Evolutionary conservation across 495 filamentous ascomycete species (phyloP), one percentile per base, ranked within the genome.

Genomic region (Parathielavia hyrcaniae): DNA sequence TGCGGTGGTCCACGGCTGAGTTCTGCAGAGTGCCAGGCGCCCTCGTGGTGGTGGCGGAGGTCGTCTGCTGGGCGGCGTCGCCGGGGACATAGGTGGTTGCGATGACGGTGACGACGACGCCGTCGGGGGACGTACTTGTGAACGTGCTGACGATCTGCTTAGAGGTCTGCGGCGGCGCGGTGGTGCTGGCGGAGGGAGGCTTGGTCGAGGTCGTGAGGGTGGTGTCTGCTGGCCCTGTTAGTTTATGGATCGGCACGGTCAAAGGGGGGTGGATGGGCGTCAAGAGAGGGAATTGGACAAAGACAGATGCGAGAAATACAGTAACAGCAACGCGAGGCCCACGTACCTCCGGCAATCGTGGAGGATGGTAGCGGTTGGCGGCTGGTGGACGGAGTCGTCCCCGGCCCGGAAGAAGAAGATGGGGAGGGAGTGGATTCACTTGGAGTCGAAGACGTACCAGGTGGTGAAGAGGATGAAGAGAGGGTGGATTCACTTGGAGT

Each of bases 81-180:
- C 59, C 61, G 14, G 41, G 49, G 19, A 74, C 71, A 38, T 50
- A 68, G 4, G 63, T 60, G 4, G 66, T 69, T 20, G 50, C 47
- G 14, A 63, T 67, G 9, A 71, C 52, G 46, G 64, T 57, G 14
- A 71, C 60, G 57, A 70, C 66, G 8, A 52, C 69, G 13, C 77
- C 77, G 57, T 71, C 67, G 9, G 71, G 62, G 11, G 68, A 62
- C 0, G 73, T 77, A 11, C 66, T 70, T 11, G 71, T 75, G 43
- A 69, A 65, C 0, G 74, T 71, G 35, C 45, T 36, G 12, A 60
- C 40, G 3, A 67, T 51, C 22, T 58, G 40, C 41, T 50, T 65
- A 26, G 63, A 66, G 35, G 60, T 61, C 41, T 36, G 57, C 5
- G 52, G 50, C 3, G 58, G 57, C n/a, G 52, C 51, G 1, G 57